These are phyloP conservation scores for Diaporthe aspalathi DNA, from an alignment of 2,329 filamentous ascomycete genomes.

Conservation along the genomic window DNA sequence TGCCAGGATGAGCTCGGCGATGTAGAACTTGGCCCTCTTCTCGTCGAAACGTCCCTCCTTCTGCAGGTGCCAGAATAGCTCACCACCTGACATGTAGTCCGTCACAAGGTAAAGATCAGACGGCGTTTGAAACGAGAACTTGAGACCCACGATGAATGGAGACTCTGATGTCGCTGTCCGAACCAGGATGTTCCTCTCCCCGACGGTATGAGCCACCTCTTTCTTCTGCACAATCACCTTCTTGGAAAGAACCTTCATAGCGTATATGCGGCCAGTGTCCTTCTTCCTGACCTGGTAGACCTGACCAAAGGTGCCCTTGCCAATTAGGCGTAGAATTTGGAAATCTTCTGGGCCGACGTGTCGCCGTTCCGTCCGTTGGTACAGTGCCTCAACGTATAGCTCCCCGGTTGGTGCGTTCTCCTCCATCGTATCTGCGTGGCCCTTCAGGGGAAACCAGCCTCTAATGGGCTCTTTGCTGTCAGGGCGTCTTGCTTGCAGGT, in stretches of 20 bases:
- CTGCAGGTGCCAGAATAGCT: slow-evolving; percentile 98
- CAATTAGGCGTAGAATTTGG: slow-evolving; percentile 93
- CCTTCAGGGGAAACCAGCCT: slow-evolving; percentile 86
- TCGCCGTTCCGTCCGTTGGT: slow-evolving; percentile 88
- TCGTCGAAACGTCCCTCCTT: slow-evolving; percentile 97
- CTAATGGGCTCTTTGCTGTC: slow-evolving; percentile 78
- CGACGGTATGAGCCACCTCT: slow-evolving; percentile 96
- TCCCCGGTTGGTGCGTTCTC: slow-evolving; percentile 87
- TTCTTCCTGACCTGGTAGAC: slow-evolving; percentile 99
- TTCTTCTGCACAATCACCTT: slow-evolving; percentile 99
- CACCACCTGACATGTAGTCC: slow-evolving; percentile 98
- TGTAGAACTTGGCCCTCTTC: slow-evolving; percentile 96
- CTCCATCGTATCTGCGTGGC: slow-evolving; percentile 76
- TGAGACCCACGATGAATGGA: slow-evolving; percentile 96
- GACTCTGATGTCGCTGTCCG: slow-evolving; percentile 96
- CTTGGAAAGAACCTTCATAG: slow-evolving; percentile 99
- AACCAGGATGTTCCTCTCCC: slow-evolving; percentile 96
- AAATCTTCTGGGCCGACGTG: slow-evolving; percentile 96
- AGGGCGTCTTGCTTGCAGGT: slow-evolving; percentile 75
- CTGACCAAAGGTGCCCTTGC: slow-evolving; percentile 97
- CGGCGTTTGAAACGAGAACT: slow-evolving; percentile 98
- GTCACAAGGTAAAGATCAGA: slow-evolving; percentile 98
- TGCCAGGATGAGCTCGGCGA: slow-evolving; percentile 94
- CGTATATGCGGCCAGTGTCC: slow-evolving; percentile 95
- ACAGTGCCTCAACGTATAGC: slow-evolving; percentile 86